These are phyloP conservation scores for Avena atlantica DNA, from an alignment of 176 grass and related monocot genomes.

Conservation along the genomic window DNA sequence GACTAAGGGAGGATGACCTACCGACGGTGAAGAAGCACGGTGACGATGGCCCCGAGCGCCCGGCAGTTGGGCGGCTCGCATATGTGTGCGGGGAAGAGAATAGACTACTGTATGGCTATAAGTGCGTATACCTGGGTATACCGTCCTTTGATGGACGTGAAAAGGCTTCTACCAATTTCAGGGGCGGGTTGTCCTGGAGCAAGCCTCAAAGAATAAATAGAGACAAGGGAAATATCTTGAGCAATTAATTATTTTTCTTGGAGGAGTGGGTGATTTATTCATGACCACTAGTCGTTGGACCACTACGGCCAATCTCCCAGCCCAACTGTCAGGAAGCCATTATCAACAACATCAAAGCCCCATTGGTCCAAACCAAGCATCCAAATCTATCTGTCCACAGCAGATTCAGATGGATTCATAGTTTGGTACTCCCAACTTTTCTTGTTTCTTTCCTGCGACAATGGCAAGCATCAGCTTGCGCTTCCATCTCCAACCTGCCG, in stretches of 20 bases:
- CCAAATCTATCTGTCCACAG: neutral
- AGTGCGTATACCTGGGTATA: no score
- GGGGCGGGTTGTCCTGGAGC: no score
- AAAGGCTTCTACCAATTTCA: no score
- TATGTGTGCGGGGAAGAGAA: no score
- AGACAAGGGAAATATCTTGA: slow-evolving; percentile 35
- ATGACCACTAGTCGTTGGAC: slow-evolving; percentile 50
- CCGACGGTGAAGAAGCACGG: no score
- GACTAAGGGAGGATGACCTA: no score
- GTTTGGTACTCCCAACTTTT: neutral
- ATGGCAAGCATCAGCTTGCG: slow-evolving; percentile 37
- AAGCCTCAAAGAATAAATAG: no score
- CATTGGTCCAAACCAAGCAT: neutral
- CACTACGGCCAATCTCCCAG: slow-evolving; percentile 27
- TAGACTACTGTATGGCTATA: no score
- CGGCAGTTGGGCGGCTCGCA: no score
- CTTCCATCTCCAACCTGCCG: slow-evolving; percentile 40
- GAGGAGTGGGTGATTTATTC: slow-evolving; percentile 8
- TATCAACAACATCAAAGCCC: slow-evolving; percentile 12
- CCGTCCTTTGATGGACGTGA: no score
- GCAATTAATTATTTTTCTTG: slow-evolving; percentile 11
- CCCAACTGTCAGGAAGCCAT: slow-evolving; percentile 27
- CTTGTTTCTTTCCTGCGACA: slow-evolving; percentile 27
- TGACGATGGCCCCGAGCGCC: no score
- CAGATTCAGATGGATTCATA: slow-evolving; percentile 34